Evolutionary conservation across 495 filamentous ascomycete genomes (phyloP), one percentile per base, ranked within the genome.

Genomic region (Penicillium mononematosum): DNA sequence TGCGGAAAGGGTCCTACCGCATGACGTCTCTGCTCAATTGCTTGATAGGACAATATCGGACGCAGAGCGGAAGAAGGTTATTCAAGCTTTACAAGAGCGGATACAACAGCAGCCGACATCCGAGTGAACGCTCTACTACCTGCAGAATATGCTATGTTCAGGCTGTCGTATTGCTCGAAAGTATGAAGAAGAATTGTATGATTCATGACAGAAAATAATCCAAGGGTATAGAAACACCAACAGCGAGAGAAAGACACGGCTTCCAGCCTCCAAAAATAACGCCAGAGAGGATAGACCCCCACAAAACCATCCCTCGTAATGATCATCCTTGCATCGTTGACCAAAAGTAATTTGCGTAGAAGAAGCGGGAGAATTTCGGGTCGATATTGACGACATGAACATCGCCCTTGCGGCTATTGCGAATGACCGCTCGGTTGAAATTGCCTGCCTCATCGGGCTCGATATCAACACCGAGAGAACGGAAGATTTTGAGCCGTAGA

Each of bases 291-390:
- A 53, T 12, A 34, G 17, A 55, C 8, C 27, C 34, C 50, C 36
- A 27, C 4, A 45, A 38, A 47, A 45, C 12, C n/a, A 31, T 41
- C 42, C 20, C 19, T 24, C 38, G 42, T 46, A 5, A 36, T 51
- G 2, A 51, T 58, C 63, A 70, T 19, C 70, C 69, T 73, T 80
- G 91, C 70, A 96, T 80, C n/a, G 81, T 89, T 65, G 88, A 83
- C 94, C 94, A 98, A 65, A 98, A 93, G 64, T 96, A 96, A 63
- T 96, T 94, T 24, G 92, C 88, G 68, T 98, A 97, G 69, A 95
- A 98, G 73, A 87, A 91, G 53, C 85, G 81, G 53, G 90, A 92
- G 66, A 96, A 91, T 72, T 92, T 96, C 47, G 88, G 83, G 65
- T 97, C 93, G 59, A 98, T 86, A 64, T 96, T 96, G 47, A 98